Percentiles rank a stretch among this genome's conserved stretches.
These are phyloP conservation scores for Zarea fungicola DNA, from an alignment of 2,329 filamentous ascomycete genomes.

Conservation along the genomic window DNA sequence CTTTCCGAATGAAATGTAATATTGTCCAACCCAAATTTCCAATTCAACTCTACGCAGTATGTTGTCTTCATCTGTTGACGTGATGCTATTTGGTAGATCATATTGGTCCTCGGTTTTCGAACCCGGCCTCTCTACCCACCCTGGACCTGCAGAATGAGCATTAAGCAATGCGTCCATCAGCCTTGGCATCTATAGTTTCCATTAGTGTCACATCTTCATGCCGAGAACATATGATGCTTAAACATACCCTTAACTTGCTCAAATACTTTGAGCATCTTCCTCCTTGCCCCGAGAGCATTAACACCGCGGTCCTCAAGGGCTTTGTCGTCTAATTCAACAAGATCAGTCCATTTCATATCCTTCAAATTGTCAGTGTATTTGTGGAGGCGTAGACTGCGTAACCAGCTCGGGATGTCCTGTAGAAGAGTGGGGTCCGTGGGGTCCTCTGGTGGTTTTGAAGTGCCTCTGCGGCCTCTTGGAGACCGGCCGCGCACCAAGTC, in stretches of 20 bases:
- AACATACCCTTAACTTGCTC: constrained; percentile 78
- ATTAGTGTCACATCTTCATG: neutral
- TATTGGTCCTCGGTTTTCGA: neutral
- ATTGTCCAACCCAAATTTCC: neutral
- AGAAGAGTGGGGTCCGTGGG: constrained; percentile 86
- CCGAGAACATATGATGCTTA: neutral
- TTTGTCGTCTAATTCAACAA: constrained; percentile 88
- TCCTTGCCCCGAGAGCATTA: constrained; percentile 86
- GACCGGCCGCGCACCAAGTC: constrained; percentile 88
- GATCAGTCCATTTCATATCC: constrained; percentile 92
- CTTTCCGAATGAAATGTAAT: neutral
- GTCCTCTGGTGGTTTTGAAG: constrained; percentile 96
- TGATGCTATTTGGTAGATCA: neutral
- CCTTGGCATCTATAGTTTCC: constrained; percentile 2
- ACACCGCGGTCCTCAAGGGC: constrained; percentile 89
- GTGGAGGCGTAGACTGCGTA: constrained; percentile 88
- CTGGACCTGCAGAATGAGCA: constrained; percentile 11
- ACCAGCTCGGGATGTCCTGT: constrained; percentile 93
- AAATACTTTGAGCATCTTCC: constrained; percentile 99
- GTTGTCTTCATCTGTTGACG: too few species aligned
- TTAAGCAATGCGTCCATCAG: constrained; percentile 10
- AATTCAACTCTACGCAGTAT: constrained; percentile 2
- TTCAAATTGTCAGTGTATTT: constrained; percentile 99
- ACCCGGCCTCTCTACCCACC: neutral
- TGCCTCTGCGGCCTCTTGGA: constrained; percentile 84